Conservation (phyloP, 768 basidiomycete genomes). For the Termitomyces sp. region DNA sequence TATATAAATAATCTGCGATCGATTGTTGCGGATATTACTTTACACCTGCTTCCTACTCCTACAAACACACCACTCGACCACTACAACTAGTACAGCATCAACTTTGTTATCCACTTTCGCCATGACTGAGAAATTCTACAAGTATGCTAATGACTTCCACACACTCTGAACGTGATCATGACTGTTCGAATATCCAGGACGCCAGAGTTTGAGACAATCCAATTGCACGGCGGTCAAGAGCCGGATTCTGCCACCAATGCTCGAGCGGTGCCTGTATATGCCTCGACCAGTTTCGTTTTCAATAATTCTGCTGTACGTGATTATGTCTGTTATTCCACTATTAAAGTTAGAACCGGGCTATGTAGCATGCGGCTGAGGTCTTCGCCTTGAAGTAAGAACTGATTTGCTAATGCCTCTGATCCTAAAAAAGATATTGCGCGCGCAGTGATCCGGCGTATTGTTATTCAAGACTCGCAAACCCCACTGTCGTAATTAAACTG, state of each 20-base stretch:
- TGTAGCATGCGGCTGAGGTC: constrained; percentile 65
- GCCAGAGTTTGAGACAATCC: constrained; percentile 77
- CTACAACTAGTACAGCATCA: neutral
- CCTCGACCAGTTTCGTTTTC: constrained; percentile 68
- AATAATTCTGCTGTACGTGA: constrained; percentile 41
- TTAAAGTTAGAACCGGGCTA: neutral
- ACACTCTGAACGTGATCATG: neutral
- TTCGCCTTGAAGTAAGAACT: constrained; percentile 53
- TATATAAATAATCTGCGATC: neutral
- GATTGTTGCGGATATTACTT: neutral
- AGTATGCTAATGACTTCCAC: neutral
- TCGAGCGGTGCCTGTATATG: constrained; percentile 75
- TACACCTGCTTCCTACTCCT: neutral
- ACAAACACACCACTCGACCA: neutral
- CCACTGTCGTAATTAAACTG: constrained; percentile 46
- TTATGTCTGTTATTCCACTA: neutral
- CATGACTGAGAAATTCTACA: neutral
- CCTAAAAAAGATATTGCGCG: neutral
- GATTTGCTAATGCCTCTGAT: neutral
- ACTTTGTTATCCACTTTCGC: neutral
- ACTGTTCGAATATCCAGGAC: constrained; percentile 23
- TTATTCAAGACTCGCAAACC: constrained; percentile 67
- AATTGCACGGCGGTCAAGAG: constrained; percentile 71
- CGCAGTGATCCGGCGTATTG: constrained; percentile 49
- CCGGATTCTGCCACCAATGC: constrained; percentile 64